Conservation (phyloP, 768 basidiomycete genomes). For the Termitomyces eurrhizus region DNA sequence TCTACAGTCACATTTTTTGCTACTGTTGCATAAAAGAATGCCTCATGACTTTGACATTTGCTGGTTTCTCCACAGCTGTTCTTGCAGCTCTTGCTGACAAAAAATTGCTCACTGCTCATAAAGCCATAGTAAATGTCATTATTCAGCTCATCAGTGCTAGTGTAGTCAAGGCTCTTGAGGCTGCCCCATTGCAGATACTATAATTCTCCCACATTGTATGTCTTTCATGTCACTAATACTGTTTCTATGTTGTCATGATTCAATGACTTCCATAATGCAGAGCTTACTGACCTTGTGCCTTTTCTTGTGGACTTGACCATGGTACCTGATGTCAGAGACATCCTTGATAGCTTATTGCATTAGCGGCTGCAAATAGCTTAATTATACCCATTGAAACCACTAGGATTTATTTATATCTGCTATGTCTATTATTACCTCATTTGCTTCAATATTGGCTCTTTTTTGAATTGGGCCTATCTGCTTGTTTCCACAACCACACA, state of each 20-base stretch:
- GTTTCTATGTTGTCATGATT: constrained; percentile 99
- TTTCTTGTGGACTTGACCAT: constrained; percentile 84
- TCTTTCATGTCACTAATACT: constrained; percentile 98
- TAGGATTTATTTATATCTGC: too few species aligned
- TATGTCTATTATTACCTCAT: constrained; percentile 53
- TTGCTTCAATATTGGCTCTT: constrained; percentile 73
- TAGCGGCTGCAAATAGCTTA: too few species aligned
- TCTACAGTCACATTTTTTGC: too few species aligned
- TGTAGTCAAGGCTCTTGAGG: constrained; percentile 32
- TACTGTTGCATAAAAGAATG: too few species aligned
- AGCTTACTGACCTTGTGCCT: constrained; percentile 90
- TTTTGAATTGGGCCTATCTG: constrained; percentile 71
- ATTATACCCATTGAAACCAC: too few species aligned
- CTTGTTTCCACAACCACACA: constrained; percentile 53
- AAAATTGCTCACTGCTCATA: too few species aligned
- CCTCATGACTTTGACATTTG: too few species aligned
- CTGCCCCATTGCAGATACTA: constrained; percentile 87
- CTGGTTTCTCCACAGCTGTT: too few species aligned
- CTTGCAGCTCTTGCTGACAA: too few species aligned
- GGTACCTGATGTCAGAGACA: constrained; percentile 87
- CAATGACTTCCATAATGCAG: constrained; percentile 97
- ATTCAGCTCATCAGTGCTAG: too few species aligned
- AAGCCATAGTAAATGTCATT: too few species aligned
- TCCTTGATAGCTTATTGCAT: constrained; percentile 49
- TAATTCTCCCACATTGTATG: constrained; percentile 97